Evolutionary conservation across 1,284 basidiomycete species (phyloP), one percentile per base, ranked within the genome.

Genomic region (Fomitiporia mediterranea): DNA sequence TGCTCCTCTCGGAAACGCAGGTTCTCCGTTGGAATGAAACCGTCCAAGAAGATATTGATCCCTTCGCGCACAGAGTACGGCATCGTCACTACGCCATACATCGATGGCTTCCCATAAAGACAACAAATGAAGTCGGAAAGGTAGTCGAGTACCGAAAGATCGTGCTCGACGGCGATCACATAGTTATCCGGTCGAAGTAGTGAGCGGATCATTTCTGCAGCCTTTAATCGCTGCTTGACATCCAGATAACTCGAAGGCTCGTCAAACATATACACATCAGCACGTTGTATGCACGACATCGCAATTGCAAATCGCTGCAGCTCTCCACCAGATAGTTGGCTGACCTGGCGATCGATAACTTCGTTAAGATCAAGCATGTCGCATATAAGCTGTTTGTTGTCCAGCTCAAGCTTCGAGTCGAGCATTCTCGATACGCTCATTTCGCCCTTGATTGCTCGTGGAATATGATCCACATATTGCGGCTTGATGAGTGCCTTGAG

Each of bases 381-480:
- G 67, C 89, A 86, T 70, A 98, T 86, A 60, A 76, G 73, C 66
- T 91, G 78, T 68, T 91, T 89, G 74, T 94, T 94, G 68, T 91
- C 83, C 35, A 84, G 78, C 69, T 95, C 91, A 49, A 87, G 72
- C 70, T 92, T 93, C 47, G 87, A 85, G 66, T 94, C 86, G 57
- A 98, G 82, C 94, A 98, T 96, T 68, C 92, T 79, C 8, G 79
- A 76, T 32, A 98, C 94, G 1, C 86, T 86, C 78, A 92, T 82
- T 54, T 76, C 79, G 56, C 90, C 92, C 74, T 98, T 98, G 78
- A 98, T 91, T 42, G 92, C 92, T 55, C 89, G 83, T 5, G 95
- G 95, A 66, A 98, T 98, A 70, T 98, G 94, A 70, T 98, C 95
- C 63, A 98, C 95, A 68, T 98, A 98, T 82, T 98, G 95, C 1